phyloP scores from a whole-genome alignment of 106 monocot species.

The Acanthochlamys bracteata region DNA sequence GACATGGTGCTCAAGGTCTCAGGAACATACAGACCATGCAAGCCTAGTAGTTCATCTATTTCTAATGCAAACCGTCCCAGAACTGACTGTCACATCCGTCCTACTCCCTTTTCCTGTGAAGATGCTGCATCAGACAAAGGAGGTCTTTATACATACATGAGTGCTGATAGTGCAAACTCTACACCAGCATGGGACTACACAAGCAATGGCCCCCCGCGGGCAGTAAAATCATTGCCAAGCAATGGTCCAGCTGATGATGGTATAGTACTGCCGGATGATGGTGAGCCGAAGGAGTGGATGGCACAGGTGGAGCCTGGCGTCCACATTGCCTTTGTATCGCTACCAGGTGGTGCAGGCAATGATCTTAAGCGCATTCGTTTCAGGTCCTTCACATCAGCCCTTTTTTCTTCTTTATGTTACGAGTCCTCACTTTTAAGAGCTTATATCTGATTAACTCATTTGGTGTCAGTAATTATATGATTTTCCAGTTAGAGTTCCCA shows the following conservation, averaged over 20 bases:
- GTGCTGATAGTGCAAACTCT: conserved; percentile 42
- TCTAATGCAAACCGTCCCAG: conserved; percentile 25
- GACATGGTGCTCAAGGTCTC: conserved; percentile 90
- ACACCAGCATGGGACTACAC: conserved; percentile 76
- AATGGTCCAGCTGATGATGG: conserved; percentile 17
- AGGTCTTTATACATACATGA: conserved; percentile 27
- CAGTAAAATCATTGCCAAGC: conserved; percentile 1
- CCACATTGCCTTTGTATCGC: conserved; percentile 76
- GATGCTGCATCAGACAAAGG: conserved; percentile 19
- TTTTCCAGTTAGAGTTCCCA: too few relatives aligned
- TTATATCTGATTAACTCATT: too few relatives aligned
- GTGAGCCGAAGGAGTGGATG: conserved; percentile 75
- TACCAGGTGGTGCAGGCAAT: conserved; percentile 70
- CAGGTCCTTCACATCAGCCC: conserved; percentile 30
- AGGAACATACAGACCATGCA: conserved; percentile 52
- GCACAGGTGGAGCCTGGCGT: conserved; percentile 96
- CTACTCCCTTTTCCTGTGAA: conserved; percentile 17
- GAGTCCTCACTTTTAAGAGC: too few relatives aligned
- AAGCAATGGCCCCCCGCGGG: neutral
- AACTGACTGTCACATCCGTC: conserved; percentile 14
- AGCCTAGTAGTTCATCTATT: conserved; percentile 16
- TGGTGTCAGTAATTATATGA: too few relatives aligned
- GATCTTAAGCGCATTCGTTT: conserved; percentile 93
- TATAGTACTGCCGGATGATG: conserved; percentile 35
- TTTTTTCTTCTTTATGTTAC: neutral